These are phyloP conservation scores for Xylariales sp. DNA, from an alignment of 2,329 filamentous ascomycete genomes.

Conservation along the genomic window DNA sequence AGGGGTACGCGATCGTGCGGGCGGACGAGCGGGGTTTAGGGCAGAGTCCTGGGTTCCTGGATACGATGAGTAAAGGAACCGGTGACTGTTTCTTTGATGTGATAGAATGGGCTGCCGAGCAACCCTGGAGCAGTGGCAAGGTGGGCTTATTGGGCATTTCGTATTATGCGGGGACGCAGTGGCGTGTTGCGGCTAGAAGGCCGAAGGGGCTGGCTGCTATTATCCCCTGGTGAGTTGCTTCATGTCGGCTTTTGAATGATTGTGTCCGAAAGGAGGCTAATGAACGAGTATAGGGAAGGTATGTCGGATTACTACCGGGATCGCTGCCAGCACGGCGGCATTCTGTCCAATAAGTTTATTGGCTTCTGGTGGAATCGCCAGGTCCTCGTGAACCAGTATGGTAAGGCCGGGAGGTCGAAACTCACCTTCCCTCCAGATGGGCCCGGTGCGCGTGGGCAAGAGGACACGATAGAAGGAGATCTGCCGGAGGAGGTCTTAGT, in stretches of 20 bases:
- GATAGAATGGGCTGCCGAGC: slow-evolving; percentile 43
- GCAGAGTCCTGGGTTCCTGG: slow-evolving; percentile 41
- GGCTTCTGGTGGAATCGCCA: slow-evolving; percentile 64
- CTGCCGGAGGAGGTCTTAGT: slow-evolving; percentile 46
- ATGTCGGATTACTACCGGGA: slow-evolving; percentile 54
- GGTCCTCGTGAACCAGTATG: slow-evolving; percentile 65
- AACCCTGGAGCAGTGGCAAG: slow-evolving; percentile 43
- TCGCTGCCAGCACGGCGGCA: slow-evolving; percentile 56
- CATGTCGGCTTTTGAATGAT: not conserved
- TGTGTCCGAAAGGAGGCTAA: too few relatives aligned
- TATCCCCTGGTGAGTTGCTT: slow-evolving; percentile 32
- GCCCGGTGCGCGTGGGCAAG: slow-evolving; percentile 25
- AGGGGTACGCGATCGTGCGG: slow-evolving; percentile 52
- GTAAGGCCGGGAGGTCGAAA: slow-evolving; percentile 32
- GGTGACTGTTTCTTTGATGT: slow-evolving; percentile 45
- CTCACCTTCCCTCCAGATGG: slow-evolving; percentile 26
- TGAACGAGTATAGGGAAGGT: slow-evolving; percentile 34
- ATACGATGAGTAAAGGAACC: slow-evolving; percentile 45
- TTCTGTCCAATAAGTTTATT: slow-evolving; percentile 55
- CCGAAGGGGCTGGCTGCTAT: slow-evolving; percentile 44
- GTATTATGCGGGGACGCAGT: slow-evolving; percentile 45
- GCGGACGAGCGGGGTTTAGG: slow-evolving; percentile 46
- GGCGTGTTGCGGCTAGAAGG: slow-evolving; percentile 42
- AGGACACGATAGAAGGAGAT: slow-evolving; percentile 55
- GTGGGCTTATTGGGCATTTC: slow-evolving; percentile 43